A percentile compares a stretch with the other conserved stretches of the same genome.
phyloP scores from a whole-genome alignment of 345 rosid species.

The Microcos paniculata region DNA sequence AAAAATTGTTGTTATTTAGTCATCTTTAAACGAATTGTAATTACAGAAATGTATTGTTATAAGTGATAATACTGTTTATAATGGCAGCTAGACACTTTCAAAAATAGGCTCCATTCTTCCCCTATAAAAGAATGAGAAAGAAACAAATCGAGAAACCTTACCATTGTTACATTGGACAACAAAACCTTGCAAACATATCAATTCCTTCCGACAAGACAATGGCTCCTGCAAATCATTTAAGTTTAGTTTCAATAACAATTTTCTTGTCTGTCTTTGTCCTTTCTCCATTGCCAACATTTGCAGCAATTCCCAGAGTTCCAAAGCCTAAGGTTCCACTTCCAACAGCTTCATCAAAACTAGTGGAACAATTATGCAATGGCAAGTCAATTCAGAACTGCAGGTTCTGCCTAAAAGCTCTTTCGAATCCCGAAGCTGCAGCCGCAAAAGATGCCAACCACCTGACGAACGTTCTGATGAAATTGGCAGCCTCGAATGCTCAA shows the following conservation, averaged over 20 bases:
- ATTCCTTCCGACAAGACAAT: not conserved
- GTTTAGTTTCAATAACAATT: not conserved
- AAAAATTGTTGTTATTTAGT: not conserved
- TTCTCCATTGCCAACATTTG: not conserved
- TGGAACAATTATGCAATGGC: not conserved
- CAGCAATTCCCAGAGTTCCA: not conserved
- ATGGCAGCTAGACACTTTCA: not conserved
- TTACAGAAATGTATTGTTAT: not conserved
- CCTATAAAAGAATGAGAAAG: not conserved
- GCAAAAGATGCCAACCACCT: not conserved
- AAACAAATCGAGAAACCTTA: not conserved
- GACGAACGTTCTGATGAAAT: not conserved
- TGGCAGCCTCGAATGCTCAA: not conserved
- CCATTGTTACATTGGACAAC: not conserved
- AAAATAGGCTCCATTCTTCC: not conserved
- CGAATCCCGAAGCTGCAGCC: not conserved
- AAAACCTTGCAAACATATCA: not conserved
- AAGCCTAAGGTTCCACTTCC: not conserved
- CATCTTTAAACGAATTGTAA: not conserved
- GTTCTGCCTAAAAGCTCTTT: slow-evolving; percentile 10
- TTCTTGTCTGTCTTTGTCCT: not conserved
- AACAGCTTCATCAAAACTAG: not conserved
- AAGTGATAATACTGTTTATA: not conserved
- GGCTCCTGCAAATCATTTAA: not conserved
- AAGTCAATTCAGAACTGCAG: not conserved